Base-by-base conservation (phyloP, 2,329 filamentous ascomycete genomes). In the Penicillium crustosum region DNA sequence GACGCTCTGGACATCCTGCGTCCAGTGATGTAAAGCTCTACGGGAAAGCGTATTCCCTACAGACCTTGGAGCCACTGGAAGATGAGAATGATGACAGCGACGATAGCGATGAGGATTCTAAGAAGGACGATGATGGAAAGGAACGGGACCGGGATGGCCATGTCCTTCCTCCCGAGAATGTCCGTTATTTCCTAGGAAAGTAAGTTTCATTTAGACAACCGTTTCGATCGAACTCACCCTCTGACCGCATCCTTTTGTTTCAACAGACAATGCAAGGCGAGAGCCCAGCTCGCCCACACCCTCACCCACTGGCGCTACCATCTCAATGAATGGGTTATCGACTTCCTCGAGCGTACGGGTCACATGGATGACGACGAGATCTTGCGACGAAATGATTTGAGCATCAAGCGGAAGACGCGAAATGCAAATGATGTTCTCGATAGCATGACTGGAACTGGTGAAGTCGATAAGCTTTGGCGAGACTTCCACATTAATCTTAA, bases 221-320 rank as follows among this genome's bases (percentile, higher is more conserved):
- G 15, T 23, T 15, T 21, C 2, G 4, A 21, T 3, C 1, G 1
- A 13, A 3, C 5, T 2, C 12, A 42, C 27, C 49, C 25, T 48
- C 38, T 43, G 31, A 54, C 55, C 19, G 9, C 13, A 6, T 29
- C 13, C 10, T 31, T 15, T 23, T 35, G 15, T 49, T 36, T 25
- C 36, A 27, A 43, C 50, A 77, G 77, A 59, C 80, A 81, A 59
- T 89, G 86, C 76, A 83, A 82, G 67, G 75, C 77, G 33, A 88
- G 88, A 63, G 89, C 90, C 0, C 80, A 86, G 62, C 87, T 87
- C 39, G 87, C 89, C 0, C 90, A 93, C 68, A 82, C 82, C 1
- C 80, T 93, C 4, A 81, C 86, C 5, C 90, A 94, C 74, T 93
- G 90, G 90, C 87, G 88, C 56, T 84, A 83, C 59, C 83, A 86